Evolutionary conservation across 164 flowering plant species (phyloP), one percentile per base, ranked within the genome.

Genomic region (Euptelea pleiosperma): DNA sequence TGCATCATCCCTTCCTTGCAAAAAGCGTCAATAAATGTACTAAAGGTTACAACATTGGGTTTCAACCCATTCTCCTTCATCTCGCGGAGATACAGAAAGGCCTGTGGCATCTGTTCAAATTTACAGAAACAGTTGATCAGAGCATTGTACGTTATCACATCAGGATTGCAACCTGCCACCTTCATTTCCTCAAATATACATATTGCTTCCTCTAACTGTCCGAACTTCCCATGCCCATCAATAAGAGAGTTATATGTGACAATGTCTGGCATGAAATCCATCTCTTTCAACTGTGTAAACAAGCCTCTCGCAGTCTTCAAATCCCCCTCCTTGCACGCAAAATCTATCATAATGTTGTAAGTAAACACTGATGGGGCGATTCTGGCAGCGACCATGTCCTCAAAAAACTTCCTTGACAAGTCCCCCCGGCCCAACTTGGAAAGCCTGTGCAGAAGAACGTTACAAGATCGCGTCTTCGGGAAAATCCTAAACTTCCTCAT

Each of bases 41-140:
- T 91, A 62, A 75, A 91, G 45, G 96, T 91, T 39, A 86, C 84
- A 58, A 80, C 91, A 80, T 86, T 85, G n/a, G 96, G 91, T 57
- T 79, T 80, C 72, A 91, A 35, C 35, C 83, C 81, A 33, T 67
- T 71, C 57, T 57, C 60, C 76, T 72, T 87, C 93, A 91, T 79
- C 66, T 80, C 80, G 43, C 44, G 71, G 26, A 85, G 70, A 74
- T 75, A 87, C 35, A 60, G 51, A 61, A 87, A 78, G 11, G 93
- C 85, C 56, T 40, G 43, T 11, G 79, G 78, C 77, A 86, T 60
- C 58, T 63, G 75, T 41, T 67, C 84, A 61, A 42, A 79, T 63
- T 86, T 85, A 75, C 93, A 88, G 31, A 75, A 83, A 68, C 89
- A 79, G 52, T 91, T 83, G 14, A 91, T 86, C 55, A 91, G 72